Evolutionary conservation across 2,329 filamentous ascomycete species (phyloP), one percentile per base, ranked within the genome.

Genomic region (Xylaria polymorpha): DNA sequence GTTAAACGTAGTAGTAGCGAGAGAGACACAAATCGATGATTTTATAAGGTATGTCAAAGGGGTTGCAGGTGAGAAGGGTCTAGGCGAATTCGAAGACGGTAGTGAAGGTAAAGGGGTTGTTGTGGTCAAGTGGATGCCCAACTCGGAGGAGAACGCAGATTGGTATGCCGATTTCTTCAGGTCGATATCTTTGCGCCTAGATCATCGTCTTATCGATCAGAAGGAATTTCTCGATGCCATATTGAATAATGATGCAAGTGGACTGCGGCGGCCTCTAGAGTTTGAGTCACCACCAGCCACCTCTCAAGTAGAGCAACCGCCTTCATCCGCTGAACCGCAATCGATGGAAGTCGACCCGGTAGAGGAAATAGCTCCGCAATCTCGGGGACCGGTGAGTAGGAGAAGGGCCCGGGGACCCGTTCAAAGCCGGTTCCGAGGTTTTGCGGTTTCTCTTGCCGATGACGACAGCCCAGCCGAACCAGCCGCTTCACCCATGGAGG

Each of bases 191-290:
- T 79, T 91, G 22, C 85, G 88, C 55, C 86, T 97, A 14, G 91
- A 94, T 69, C 94, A 97, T 78, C 89, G 94, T 4, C 90, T 94
- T 2, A 91, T 98, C 62, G 90, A 95, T 74, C 94, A 98, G 77
- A 94, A 92, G 67, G 94, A 98, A 74, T 97, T 99, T 71, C 85
- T 99, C 1, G 94, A 97, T 79, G 92, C 92, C 1, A 96, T 99
- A 55, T 82, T 98, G 35, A 89, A 85, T n/a, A 92, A 91, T 60
- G 91, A 98, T 80, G 88, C 93, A 7, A 88, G 87, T 68, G 86
- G 87, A 51, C 83, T 98, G 22, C 90, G 92, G 67, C 87, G 90
- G 44, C 86, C 90, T 6, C 85, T 97, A 2, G 85, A 91, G 72
- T 81, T 87, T 48, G 84, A 84, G 67, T 77, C 73, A 59, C 80